Base-by-base conservation (phyloP, 2,329 filamentous ascomycete species). In the Arthroderma uncinatum region DNA sequence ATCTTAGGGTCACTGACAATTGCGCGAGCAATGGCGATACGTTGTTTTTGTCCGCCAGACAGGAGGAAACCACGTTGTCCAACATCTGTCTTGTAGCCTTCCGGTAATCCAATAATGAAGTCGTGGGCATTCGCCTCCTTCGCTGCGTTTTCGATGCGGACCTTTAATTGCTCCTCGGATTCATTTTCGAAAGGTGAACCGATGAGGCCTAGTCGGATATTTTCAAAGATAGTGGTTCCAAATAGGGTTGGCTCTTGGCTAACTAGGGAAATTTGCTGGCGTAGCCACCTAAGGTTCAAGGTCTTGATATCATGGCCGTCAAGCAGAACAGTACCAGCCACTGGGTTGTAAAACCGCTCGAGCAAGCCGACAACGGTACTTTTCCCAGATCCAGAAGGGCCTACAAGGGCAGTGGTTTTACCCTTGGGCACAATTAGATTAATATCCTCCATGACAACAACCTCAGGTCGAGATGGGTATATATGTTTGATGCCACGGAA, bases 21-120 rank as follows among this genome's bases (percentile, higher is more conserved):
- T 39, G 91, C 91, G 66, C 90, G 81, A 6, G 92, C 90, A 71
- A 97, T 96, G 10, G 92, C 91, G 67, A 97, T 94, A 64, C 93
- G 88, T 73, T 97, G 93, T 71, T 96, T 95, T 73, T 98, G 93
- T 36, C 93, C 93, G 69, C 93, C 93, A 57, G 89, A 95, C 7
- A 98, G 79, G 55, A 96, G 75, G 68, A 95, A 95, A 8, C 93
- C 93, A 61, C 91, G 85, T 71, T 97, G 90, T 57, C 93, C 93
- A n/a, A 97, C 92, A 62, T 94, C 85, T 0, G 93, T 97, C 62
- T 95, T 82, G 65, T 97, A 97, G 1, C 87, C 87, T 63, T 97
- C 87, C 0, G 93, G 90, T 1, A 97, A 79, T 10, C 79, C 73
- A 4, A 77, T 81, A 62, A 98, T 85, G 68, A 98, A 98, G 62